Base-by-base conservation (phyloP, 192 early-diverging fungal species). In the Pilobolus umbonatus region DNA sequence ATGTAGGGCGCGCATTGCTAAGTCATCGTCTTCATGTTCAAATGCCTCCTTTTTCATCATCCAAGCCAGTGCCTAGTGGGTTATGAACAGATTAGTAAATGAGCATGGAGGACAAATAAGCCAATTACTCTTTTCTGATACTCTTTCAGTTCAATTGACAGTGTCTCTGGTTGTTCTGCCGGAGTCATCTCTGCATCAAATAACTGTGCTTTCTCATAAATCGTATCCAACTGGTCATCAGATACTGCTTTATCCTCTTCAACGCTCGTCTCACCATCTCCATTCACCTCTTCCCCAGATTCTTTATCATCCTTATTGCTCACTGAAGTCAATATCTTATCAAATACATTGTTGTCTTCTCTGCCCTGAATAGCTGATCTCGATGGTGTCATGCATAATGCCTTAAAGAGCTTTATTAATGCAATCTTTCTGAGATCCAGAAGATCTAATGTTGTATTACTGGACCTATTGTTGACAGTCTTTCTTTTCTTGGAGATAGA, bases 181-280 rank as follows among this genome's bases (percentile, higher is more conserved):
- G 71, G 65, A 17, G 45, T 55, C 42, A 81, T 70, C 10, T 72
- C 62, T 1, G 72, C 58, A 60, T 78, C 79, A 50, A 74, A 68
- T 26, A 65, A 57, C 19, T 81, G 79, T 5, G 79, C 79, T 44
- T 81, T 78, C 55, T 81, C 79, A 57, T 81, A 81, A 12, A 81
- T 55, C 2, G 68, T 62, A 55, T 81, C 75, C 15, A 81, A 42
- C 21, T 76, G 72, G 36, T 75, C 66, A 54, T 81, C 79, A 0
- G 76, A 64, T 0, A 81, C 73, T 43, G 75, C 72, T n/a, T 75
- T 73, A 4, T 63, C 55, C 40, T 64, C 58, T 5, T 71, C 71
- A 5, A 72, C 57, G 2, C 32, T 45, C 0, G 22, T 50, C 6
- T 64, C 62, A 2, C 46, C 40, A 6, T 49, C 63, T 3, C 53